A percentile compares a stretch with the other conserved stretches of the same genome.
phyloP scores from a whole-genome alignment of 1,284 basidiomycete species.

The Sanguinoderma infundibulare region DNA sequence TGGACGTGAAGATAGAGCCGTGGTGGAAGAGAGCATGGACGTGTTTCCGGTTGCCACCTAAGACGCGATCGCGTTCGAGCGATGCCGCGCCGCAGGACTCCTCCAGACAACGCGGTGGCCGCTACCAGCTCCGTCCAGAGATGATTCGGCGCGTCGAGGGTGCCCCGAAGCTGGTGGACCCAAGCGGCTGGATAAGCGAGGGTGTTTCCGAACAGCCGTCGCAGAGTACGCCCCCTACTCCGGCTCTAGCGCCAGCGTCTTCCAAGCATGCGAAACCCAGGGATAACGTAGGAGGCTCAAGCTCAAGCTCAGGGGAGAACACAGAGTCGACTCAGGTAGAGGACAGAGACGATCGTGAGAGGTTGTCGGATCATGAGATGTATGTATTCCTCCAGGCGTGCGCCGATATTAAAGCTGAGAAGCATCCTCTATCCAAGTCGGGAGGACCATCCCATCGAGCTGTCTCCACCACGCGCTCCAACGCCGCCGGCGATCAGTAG shows the following conservation, averaged over 20 bases:
- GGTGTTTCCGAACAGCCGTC: constrained; percentile 29
- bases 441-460: constrained; percentile 16
- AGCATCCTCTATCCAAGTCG: constrained; percentile 11
- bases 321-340: constrained; percentile 16
- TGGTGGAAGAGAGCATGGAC: constrained; percentile 30
- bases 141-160: constrained; percentile 89
- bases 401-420: constrained; percentile 27
- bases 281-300: constrained; percentile 5
- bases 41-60: constrained; percentile 11
- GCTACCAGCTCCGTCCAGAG: constrained; percentile 58
- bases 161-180: constrained; percentile 82
- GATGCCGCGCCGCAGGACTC: constrained; percentile 19
- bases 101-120: constrained; percentile 16
- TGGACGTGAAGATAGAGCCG: constrained; percentile 30
- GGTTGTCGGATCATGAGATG: constrained; percentile 9
- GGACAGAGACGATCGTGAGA: not conserved
- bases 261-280: not conserved
- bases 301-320: constrained; percentile 11
- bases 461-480: constrained; percentile 12
- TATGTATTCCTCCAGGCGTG: constrained; percentile 13
- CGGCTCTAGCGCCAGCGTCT: not conserved
- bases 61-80: constrained; percentile 13
- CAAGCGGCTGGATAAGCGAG: constrained; percentile 74
- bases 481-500: constrained; percentile 14
- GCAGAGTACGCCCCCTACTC: not conserved